A percentile compares a stretch with the other conserved stretches of the same genome.
phyloP scores from a whole-genome alignment of 768 basidiomycete genomes.

The Rhodotorula sphaerocarpa region DNA sequence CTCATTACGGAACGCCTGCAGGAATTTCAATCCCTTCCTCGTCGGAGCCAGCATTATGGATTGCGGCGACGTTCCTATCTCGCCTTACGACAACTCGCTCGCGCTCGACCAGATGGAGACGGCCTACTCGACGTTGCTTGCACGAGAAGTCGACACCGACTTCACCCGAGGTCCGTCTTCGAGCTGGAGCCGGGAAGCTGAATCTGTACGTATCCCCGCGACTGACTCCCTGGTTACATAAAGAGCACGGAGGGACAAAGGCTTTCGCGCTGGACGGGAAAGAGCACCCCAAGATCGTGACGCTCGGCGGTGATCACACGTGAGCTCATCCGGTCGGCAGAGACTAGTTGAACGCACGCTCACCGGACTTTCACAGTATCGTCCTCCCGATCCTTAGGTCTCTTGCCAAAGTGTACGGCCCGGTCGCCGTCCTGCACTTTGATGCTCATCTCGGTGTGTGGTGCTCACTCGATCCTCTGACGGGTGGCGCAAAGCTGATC shows the following conservation, averaged over 20 bases:
- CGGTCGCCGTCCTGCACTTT: conserved; percentile 31
- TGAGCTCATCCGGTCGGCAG: not conserved
- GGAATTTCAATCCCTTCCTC: conserved; percentile 40
- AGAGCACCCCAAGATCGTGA: conserved; percentile 67
- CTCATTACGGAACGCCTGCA: too few relatives aligned
- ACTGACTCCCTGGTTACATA: too few relatives aligned
- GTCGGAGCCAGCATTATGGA: conserved; percentile 49
- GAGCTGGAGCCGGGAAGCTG: too few relatives aligned
- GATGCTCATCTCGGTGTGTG: conserved; percentile 22
- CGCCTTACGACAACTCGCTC: conserved; percentile 70
- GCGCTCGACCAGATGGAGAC: conserved; percentile 81
- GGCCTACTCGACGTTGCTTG: conserved; percentile 67
- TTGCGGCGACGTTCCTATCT: conserved; percentile 78
- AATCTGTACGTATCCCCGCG: too few relatives aligned
- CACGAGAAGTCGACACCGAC: conserved; percentile 45
- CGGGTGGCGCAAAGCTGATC: not conserved
- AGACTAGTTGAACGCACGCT: not conserved
- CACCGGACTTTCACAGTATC: conserved; percentile 2
- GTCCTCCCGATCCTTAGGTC: conserved; percentile 32
- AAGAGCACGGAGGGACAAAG: conserved; percentile 42
- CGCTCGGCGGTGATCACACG: conserved; percentile 81
- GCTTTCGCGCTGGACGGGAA: conserved; percentile 47
- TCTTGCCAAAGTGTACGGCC: conserved; percentile 32
- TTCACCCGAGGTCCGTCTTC: conserved; percentile 41
- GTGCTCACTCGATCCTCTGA: not conserved